Percentiles rank a stretch among this genome's conserved stretches.
These are phyloP conservation scores for Trypanosoma platydactyli DNA, from an alignment of 208 protist genomes.

Conservation along the genomic window DNA sequence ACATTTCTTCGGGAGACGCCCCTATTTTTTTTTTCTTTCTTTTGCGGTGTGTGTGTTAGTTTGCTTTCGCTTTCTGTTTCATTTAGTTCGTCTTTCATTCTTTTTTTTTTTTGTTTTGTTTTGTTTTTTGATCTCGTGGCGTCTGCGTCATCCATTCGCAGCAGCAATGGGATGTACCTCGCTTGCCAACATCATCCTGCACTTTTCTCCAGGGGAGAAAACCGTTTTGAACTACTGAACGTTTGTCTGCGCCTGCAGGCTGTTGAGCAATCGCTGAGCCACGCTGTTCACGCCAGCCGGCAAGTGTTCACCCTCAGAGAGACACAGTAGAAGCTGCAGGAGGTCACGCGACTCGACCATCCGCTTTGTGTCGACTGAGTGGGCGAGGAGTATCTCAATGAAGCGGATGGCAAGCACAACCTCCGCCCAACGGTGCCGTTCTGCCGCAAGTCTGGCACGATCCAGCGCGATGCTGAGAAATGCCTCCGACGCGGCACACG, in stretches of 20 bases:
- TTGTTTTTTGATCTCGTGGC: not conserved
- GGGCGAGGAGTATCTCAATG: constrained; percentile 27
- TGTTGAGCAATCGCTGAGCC: constrained; percentile 28
- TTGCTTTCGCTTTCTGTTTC: no score
- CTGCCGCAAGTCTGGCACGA: constrained; percentile 11
- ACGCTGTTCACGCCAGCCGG: constrained; percentile 2
- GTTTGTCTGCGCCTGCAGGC: constrained; percentile 29
- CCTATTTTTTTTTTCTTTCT: constrained; percentile 4
- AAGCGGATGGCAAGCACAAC: constrained; percentile 26
- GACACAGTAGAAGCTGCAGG: constrained; percentile 15
- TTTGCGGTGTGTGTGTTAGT: not conserved
- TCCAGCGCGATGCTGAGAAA: constrained; percentile 43
- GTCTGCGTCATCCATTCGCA: not conserved
- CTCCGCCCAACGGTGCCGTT: constrained; percentile 21
- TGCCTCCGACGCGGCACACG: constrained; percentile 30
- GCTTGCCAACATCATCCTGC: no score
- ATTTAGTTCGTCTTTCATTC: no score
- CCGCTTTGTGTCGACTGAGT: constrained; percentile 16
- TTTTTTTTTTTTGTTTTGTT: constrained; percentile 8
- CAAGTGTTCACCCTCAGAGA: constrained; percentile 11
- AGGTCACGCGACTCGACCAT: constrained; percentile 25
- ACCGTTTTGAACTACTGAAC: not conserved
- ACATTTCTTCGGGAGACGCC: no score
- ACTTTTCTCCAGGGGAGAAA: no score
- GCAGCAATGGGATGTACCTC: not conserved